Percentiles rank a stretch among this genome's conserved stretches.
phyloP scores from a whole-genome alignment of 1,284 basidiomycete genomes.

The Austropuccinia psidii region DNA sequence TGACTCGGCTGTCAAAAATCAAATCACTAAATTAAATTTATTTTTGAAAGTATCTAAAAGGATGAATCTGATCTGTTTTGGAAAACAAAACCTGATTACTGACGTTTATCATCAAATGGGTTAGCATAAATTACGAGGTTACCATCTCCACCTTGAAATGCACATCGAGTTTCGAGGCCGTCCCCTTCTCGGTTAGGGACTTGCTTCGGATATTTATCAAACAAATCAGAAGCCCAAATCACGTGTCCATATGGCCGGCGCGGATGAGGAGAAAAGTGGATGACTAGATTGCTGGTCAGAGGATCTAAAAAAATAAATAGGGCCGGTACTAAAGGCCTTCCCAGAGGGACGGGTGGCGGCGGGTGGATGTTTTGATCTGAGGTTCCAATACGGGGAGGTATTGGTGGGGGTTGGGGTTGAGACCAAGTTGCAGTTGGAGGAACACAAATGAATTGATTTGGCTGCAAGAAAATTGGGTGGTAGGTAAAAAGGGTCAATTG shows the following conservation, averaged over 20 bases:
- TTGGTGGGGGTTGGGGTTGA: neutral
- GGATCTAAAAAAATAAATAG: constrained; percentile 31
- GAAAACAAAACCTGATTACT: neutral
- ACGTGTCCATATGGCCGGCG: constrained; percentile 23
- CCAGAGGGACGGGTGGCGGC: constrained; percentile 1
- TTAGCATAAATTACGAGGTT: constrained; percentile 35
- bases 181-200: neutral
- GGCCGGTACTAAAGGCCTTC: constrained; percentile 18
- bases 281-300: constrained; percentile 29
- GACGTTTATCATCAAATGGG: constrained; percentile 27
- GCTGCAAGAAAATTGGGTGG: neutral
- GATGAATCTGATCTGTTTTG: neutral
- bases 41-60: neutral
- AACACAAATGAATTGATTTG: constrained; percentile 33
- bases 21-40: neutral
- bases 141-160: constrained; percentile 30
- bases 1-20: neutral
- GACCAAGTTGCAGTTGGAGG: neutral
- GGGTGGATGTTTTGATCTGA: neutral
- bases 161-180: constrained; percentile 20
- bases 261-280: constrained; percentile 18
- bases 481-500: too few species aligned
- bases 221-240: constrained; percentile 30
- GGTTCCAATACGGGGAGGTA: constrained; percentile 15
- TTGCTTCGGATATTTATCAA: constrained; percentile 21